Conservation (phyloP, 805 yeast species). For the Metschnikowia peoriensis region DNA sequence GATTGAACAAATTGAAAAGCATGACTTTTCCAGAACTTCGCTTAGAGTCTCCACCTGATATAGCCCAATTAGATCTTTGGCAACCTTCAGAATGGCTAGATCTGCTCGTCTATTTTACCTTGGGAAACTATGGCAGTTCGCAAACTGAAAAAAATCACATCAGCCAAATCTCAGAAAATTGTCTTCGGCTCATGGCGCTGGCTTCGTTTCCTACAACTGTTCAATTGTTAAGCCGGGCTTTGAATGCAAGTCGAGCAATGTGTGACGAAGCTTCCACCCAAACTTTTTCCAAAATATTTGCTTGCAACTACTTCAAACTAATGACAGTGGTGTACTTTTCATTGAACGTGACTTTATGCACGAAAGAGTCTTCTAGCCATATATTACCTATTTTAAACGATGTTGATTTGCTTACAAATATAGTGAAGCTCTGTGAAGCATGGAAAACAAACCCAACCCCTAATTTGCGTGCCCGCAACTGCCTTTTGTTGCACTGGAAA, state of each 20-base stretch:
- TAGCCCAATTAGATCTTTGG: slow-evolving; percentile 1
- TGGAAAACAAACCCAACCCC: slow-evolving; percentile 59
- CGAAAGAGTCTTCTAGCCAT: neutral
- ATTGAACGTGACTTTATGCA: slow-evolving; percentile 24
- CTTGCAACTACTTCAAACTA: slow-evolving; percentile 24
- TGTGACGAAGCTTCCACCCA: neutral
- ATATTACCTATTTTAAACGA: slow-evolving; percentile 21
- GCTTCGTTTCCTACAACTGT: slow-evolving; percentile 9
- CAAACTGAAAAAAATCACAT: slow-evolving; percentile 11
- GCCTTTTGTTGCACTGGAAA: slow-evolving; percentile 54
- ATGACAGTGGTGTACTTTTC: slow-evolving; percentile 37
- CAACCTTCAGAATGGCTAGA: slow-evolving; percentile 5
- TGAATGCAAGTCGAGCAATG: neutral
- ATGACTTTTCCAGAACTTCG: neutral
- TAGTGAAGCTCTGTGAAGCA: slow-evolving; percentile 54
- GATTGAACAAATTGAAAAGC: neutral
- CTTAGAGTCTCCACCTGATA: neutral
- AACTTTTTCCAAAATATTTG: neutral
- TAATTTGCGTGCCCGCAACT: slow-evolving; percentile 51
- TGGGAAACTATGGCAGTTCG: slow-evolving; percentile 13
- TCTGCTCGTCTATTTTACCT: slow-evolving; percentile 10
- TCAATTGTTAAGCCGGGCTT: neutral
- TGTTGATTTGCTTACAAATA: slow-evolving; percentile 39
- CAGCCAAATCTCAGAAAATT: slow-evolving; percentile 8
- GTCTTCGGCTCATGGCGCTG: slow-evolving; percentile 22